phyloP scores from a whole-genome alignment of 1,139 yeast genomes.

The Blastobotrys ciferrii region DNA sequence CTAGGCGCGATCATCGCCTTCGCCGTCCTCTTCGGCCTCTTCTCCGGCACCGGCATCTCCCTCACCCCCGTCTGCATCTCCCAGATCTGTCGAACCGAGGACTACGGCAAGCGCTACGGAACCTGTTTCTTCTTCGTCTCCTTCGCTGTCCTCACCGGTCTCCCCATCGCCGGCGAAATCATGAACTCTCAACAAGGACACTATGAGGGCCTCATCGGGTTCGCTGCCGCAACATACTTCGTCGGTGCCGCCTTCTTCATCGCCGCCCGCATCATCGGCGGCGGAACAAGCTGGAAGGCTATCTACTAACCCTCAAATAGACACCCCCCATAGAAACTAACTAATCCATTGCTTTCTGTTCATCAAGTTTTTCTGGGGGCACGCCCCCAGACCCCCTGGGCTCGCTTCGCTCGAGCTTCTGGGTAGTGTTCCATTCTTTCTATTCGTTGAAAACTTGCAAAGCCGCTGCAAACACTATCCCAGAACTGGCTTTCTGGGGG shows the following conservation, averaged over 20 bases:
- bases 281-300: slow-evolving; percentile 26
- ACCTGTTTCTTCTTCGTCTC: slow-evolving; percentile 62
- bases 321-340: background rate
- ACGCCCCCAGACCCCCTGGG: too few relatives aligned
- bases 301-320: slow-evolving; percentile 16
- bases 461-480: too few relatives aligned
- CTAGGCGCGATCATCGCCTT: slow-evolving; percentile 44
- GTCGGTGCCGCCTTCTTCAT: slow-evolving; percentile 28
- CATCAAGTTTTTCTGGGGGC: background rate
- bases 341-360: background rate
- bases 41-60: slow-evolving; percentile 49
- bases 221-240: slow-evolving; percentile 32
- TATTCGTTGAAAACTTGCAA: too few relatives aligned
- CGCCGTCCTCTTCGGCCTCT: slow-evolving; percentile 51
- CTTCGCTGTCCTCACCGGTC: slow-evolving; percentile 52
- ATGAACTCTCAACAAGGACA: slow-evolving; percentile 25
- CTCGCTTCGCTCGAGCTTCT: too few relatives aligned
- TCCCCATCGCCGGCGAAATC: slow-evolving; percentile 55
- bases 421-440: too few relatives aligned
- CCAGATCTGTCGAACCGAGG: slow-evolving; percentile 47
- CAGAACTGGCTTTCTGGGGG: too few relatives aligned
- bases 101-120: slow-evolving; percentile 51
- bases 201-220: slow-evolving; percentile 34
- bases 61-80: slow-evolving; percentile 52
- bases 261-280: slow-evolving; percentile 30